Conservation (phyloP, 2,329 filamentous ascomycete genomes). For the Karstenula rhodostoma region DNA sequence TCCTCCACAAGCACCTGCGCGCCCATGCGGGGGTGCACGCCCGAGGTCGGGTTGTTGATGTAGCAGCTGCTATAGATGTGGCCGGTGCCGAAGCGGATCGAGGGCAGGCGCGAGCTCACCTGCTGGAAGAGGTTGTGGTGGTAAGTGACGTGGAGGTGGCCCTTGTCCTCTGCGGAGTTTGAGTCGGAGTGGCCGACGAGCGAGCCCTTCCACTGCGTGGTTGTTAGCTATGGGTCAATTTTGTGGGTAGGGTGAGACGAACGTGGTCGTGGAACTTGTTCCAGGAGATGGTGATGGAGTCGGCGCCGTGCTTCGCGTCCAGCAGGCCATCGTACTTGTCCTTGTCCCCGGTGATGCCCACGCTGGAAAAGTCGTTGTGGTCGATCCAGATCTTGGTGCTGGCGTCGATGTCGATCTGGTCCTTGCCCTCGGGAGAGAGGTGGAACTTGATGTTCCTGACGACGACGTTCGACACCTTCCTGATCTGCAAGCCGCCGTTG, state of each 20-base stretch:
- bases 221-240: slow-evolving; percentile 17
- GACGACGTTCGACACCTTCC: slow-evolving; percentile 65
- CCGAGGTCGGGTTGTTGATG: slow-evolving; percentile 46
- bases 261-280: slow-evolving; percentile 64
- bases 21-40: slow-evolving; percentile 54
- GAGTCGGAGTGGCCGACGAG: slow-evolving; percentile 67
- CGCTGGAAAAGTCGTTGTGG: slow-evolving; percentile 70
- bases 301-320: slow-evolving; percentile 69
- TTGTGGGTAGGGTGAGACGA: slow-evolving; percentile 14
- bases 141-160: slow-evolving; percentile 70
- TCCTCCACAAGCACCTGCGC: slow-evolving; percentile 55
- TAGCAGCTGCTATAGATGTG: slow-evolving; percentile 66
- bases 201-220: slow-evolving; percentile 62
- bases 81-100: slow-evolving; percentile 70
- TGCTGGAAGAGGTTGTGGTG: slow-evolving; percentile 72
- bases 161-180: slow-evolving; percentile 63
- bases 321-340: slow-evolving; percentile 52
- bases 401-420: slow-evolving; percentile 66
- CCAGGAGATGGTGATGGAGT: slow-evolving; percentile 66
- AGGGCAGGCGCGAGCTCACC: slow-evolving; percentile 69
- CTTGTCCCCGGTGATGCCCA: slow-evolving; percentile 48
- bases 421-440: slow-evolving; percentile 64
- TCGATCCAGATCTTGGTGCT: slow-evolving; percentile 69
- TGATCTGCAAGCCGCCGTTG: slow-evolving; percentile 63
- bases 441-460: slow-evolving; percentile 69